Evolutionary conservation across 805 yeast genomes (phyloP), one percentile per base, ranked within the genome.

Genomic region (Wickerhamiella domercqiae): DNA sequence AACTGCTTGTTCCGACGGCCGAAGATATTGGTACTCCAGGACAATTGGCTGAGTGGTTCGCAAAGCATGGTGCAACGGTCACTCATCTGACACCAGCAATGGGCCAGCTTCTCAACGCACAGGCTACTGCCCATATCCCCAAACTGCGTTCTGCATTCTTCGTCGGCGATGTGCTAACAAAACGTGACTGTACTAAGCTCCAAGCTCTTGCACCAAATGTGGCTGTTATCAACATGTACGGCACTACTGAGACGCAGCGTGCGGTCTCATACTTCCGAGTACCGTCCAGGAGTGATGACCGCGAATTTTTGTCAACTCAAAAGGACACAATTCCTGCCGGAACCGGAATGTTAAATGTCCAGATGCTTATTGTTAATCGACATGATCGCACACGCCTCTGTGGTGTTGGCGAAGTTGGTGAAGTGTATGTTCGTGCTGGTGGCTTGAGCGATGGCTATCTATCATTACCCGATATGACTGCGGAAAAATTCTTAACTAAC

Each of bases 11-110:
- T 21, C 99, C 99, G 36, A 86, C 96, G 11, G 75, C 84, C 14
- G 96, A 90, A 58, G 99, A 90, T 57, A 90, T 90, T 51, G 98
- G 99, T 34, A 90, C 98, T 3, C 99, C 99, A 4, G 98, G 98
- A 21, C 75, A 79, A 53, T 67, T 90, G 39, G 98, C 99, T 5
- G 90, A 82, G 51, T 90, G 99, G 99, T 86, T 90, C 94, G 72
- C 77, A 24, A 74, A 68, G 40, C 73, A 84, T 50, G 81, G 80
- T 13, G 95, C 96, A 20, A 78, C 95, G 2, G 96, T 90, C 1
- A 90, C 99, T 1, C 99, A 90, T 59, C 70, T 90, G 61, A 90
- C 99, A 1, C 99, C 99, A 3, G 98, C 98, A 4, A 90, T 93
- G 98, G 99, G 99, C 44, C 99, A 90, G 61, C 65, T 90, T 40